Base-by-base conservation (phyloP, 2,329 filamentous ascomycete species). In the Neoarthrinium moseri region DNA sequence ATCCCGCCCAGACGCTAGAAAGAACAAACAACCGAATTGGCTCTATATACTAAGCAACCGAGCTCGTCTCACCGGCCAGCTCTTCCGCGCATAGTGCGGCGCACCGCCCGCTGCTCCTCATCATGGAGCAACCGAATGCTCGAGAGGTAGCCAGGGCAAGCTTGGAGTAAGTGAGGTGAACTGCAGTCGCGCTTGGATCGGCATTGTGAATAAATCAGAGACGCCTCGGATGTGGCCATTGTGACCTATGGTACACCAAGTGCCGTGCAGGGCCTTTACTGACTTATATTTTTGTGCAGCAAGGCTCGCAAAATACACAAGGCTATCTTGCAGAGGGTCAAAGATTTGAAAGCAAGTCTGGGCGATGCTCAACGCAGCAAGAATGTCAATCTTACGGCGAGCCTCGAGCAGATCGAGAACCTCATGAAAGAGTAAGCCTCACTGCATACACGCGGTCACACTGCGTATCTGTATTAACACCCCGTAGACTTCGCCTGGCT, bases 401-500 rank as follows among this genome's bases (percentile, higher is more conserved):
- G 58, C 27, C 60, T 67, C 34, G 60, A 61, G 46, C 56, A 56
- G 40, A 50, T 62, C 34, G 64, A 67, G 46, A 49, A 49, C 36
- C 58, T 52, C 12, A 53, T 66, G 43, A 56, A 63, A 35, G 49
- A 66, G 64, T 67, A 63, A 24, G 61, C 22, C 32, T 22, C 17
- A 27, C 40, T 11, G 11, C 8, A 22, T 20, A 43, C 18, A 34
- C n/a, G 22, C 27, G 29, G 27, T 34, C n/a, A 15, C 17, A n/a
- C 4, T 15, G 13, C 12, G 12, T 17, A 18, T 21, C 11, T 27
- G 21, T 50, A 39, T 45, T 53, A 39, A 56, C 45, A 21, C 41
- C 12, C 44, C 56, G 50, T 43, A 88, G 84, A 55, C 84, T 87
- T 64, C 89, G 89, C 54, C 70, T 83, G 40, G 77, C 80, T 48